Conservation (phyloP, 495 filamentous ascomycete species). For the Collariella sp. region DNA sequence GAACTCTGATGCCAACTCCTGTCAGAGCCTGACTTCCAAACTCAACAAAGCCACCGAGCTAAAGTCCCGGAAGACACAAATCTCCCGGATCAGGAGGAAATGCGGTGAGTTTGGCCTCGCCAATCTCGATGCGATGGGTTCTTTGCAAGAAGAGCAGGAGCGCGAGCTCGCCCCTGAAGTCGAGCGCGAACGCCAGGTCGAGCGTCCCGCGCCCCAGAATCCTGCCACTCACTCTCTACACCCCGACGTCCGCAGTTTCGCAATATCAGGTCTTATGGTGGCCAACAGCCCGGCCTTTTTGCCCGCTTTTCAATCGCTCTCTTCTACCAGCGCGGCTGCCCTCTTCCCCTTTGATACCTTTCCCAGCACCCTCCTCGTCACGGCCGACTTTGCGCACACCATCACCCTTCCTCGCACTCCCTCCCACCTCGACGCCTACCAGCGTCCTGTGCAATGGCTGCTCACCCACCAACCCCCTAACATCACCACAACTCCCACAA, state of each 20-base stretch:
- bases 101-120: conserved; percentile 29
- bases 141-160: conserved; percentile 61
- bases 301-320: conserved; percentile 42
- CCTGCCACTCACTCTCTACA: conserved; percentile 41
- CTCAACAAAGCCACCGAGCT: background rate
- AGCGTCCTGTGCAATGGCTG: conserved; percentile 54
- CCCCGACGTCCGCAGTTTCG: conserved; percentile 32
- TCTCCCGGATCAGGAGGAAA: conserved; percentile 40
- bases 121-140: background rate
- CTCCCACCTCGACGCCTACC: conserved; percentile 41
- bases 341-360: conserved; percentile 26
- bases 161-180: conserved; percentile 57
- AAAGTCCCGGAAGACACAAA: conserved; percentile 35
- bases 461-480: conserved; percentile 26
- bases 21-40: background rate
- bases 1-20: no score
- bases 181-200: conserved; percentile 48
- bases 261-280: conserved; percentile 2
- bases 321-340: conserved; percentile 23
- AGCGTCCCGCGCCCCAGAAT: conserved; percentile 35
- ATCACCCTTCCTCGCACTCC: conserved; percentile 19
- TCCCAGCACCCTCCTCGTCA: conserved; percentile 40
- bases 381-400: conserved; percentile 49
- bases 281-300: conserved; percentile 27
- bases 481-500: conserved; percentile 20